Evolutionary conservation across 2,329 filamentous ascomycete genomes (phyloP).

Genomic region (Calonectria honghensis): DNA sequence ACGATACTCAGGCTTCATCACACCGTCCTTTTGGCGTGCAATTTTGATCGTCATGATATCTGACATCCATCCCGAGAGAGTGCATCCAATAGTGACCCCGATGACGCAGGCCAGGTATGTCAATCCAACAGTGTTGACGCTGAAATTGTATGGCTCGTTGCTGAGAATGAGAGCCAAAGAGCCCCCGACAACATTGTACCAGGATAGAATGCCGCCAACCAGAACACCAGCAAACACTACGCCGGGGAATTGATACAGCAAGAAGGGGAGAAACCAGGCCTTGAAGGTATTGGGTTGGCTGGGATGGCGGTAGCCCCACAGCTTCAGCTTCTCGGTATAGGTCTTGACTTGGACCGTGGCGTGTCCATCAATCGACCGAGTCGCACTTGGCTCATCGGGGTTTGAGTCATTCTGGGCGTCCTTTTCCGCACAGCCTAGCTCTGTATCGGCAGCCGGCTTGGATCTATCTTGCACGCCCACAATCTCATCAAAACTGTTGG

Average conservation of each 20-base stretch:
- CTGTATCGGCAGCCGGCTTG: neutral
- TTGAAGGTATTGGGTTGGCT: conserved; percentile 49
- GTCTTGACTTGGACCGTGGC: conserved; percentile 32
- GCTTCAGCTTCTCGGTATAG: conserved; percentile 44
- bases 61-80: conserved; percentile 49
- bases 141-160: conserved; percentile 52
- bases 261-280: conserved; percentile 45
- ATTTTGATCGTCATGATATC: conserved; percentile 47
- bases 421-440: conserved; percentile 19
- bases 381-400: neutral
- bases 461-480: conserved; percentile 17
- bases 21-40: conserved; percentile 48
- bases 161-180: conserved; percentile 50
- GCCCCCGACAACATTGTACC: conserved; percentile 50
- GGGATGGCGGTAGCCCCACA: conserved; percentile 46
- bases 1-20: conserved; percentile 54
- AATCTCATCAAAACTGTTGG: conserved; percentile 20
- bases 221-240: conserved; percentile 52
- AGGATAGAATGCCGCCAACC: conserved; percentile 51
- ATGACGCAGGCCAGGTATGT: conserved; percentile 49
- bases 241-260: conserved; percentile 42
- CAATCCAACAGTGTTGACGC: conserved; percentile 48
- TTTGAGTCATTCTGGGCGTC: conserved; percentile 25
- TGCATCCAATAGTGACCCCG: conserved; percentile 50
- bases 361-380: conserved; percentile 2